Evolutionary conservation across 352 stramenopile genomes (phyloP).

Genomic region (Phytophthora colocasiae): DNA sequence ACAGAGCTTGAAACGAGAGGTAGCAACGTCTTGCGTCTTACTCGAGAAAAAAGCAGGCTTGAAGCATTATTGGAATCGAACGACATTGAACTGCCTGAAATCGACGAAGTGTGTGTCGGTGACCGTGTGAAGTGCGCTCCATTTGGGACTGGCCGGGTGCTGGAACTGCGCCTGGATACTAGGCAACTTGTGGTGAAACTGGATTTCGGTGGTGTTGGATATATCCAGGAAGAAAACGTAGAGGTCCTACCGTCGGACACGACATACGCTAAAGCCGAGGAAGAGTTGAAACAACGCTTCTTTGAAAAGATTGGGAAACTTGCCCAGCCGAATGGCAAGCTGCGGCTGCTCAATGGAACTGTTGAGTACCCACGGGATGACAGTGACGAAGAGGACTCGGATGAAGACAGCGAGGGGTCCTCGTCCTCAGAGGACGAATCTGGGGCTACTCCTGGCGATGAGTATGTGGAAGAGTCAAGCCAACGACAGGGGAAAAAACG

Average conservation of each 20-base stretch:
- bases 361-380: slow-evolving; percentile 27
- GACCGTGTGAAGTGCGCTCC: slow-evolving; percentile 55
- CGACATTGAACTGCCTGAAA: slow-evolving; percentile 53
- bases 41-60: slow-evolving; percentile 70
- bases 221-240: slow-evolving; percentile 66
- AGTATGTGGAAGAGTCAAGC: slow-evolving; percentile 16
- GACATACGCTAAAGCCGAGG: slow-evolving; percentile 61
- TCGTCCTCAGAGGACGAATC: slow-evolving; percentile 43
- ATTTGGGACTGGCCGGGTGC: slow-evolving; percentile 56
- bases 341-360: slow-evolving; percentile 40
- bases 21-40: slow-evolving; percentile 57
- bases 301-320: slow-evolving; percentile 78
- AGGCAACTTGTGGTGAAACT: slow-evolving; percentile 58
- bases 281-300: slow-evolving; percentile 63
- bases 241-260: slow-evolving; percentile 61
- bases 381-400: slow-evolving; percentile 46
- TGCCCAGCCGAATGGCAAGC: slow-evolving; percentile 56
- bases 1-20: slow-evolving; percentile 74
- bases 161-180: slow-evolving; percentile 45
- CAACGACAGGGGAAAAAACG: slow-evolving; percentile 59
- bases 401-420: slow-evolving; percentile 36
- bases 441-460: slow-evolving; percentile 26
- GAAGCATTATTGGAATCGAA: slow-evolving; percentile 56
- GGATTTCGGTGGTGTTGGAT: slow-evolving; percentile 47
- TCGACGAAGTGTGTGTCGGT: slow-evolving; percentile 69